A percentile compares a stretch with the other conserved stretches of the same genome.
phyloP scores from a whole-genome alignment of 176 grass and related monocot genomes.

The Carex myosuroides region DNA sequence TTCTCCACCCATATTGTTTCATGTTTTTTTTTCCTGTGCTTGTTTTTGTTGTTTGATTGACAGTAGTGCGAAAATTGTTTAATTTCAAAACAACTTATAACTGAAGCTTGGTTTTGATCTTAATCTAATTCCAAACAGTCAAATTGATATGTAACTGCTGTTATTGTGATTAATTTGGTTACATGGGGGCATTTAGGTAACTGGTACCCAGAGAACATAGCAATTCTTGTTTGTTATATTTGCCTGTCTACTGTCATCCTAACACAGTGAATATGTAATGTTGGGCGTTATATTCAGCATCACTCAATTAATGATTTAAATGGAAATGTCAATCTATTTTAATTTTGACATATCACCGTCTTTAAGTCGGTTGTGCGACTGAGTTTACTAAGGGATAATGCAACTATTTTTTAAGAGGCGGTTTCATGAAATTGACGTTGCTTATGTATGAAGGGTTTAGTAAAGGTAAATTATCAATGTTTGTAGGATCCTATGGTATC shows the following conservation, averaged over 20 bases:
- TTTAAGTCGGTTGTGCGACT: neutral
- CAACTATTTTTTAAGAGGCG: neutral
- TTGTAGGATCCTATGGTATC: constrained; percentile 89
- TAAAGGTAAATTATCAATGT: constrained; percentile 10
- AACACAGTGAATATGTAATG: neutral
- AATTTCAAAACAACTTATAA: neutral
- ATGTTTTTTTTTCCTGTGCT: constrained; percentile 1
- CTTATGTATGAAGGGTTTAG: neutral
- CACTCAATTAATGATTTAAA: neutral
- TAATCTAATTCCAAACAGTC: neutral
- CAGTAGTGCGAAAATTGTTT: neutral
- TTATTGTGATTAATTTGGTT: neutral
- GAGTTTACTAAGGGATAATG: neutral
- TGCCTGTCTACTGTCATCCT: neutral
- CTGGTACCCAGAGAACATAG: neutral
- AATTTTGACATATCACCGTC: neutral
- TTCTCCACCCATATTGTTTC: neutral
- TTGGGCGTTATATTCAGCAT: neutral
- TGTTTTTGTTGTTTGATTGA: neutral
- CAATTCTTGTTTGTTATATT: neutral
- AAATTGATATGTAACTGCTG: neutral
- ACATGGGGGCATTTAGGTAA: neutral
- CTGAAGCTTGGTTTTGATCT: neutral
- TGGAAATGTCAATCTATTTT: neutral
- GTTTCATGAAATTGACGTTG: neutral